These are phyloP conservation scores for Colletotrichum sp. DNA, from an alignment of 2,329 filamentous ascomycete genomes.

Conservation along the genomic window DNA sequence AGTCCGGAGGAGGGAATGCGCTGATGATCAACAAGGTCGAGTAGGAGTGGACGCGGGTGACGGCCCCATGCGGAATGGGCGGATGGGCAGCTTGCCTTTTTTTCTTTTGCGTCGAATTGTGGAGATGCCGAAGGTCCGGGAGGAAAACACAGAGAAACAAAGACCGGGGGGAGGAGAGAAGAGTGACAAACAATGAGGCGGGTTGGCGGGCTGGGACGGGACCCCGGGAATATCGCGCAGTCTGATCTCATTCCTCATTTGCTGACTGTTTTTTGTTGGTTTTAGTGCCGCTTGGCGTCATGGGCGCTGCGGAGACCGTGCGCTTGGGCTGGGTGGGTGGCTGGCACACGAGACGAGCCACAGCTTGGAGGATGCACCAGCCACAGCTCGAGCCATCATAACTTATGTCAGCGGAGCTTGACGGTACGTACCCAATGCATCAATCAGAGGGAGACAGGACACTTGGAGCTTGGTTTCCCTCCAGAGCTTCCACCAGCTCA, in stretches of 20 bases:
- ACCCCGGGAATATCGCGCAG: not conserved
- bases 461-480: conserved; percentile 1
- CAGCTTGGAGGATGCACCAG: accelerated
- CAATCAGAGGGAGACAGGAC: not conserved
- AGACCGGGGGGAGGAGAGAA: not conserved
- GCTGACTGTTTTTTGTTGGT: not conserved
- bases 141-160: not conserved
- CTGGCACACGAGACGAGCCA: not conserved
- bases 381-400: accelerated
- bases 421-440: not conserved
- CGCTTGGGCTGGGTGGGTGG: not conserved
- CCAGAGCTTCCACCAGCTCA: not conserved
- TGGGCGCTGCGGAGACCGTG: not conserved
- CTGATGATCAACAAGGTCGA: not conserved
- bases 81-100: not conserved
- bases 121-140: conserved; percentile 18
- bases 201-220: not conserved
- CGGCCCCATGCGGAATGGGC: conserved; percentile 5
- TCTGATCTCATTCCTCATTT: not conserved
- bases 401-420: not conserved
- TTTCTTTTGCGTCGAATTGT: not conserved
- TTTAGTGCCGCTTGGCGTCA: not conserved
- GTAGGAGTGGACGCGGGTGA: not conserved
- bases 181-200: not conserved
- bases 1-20: not conserved